Conservation (phyloP, 768 basidiomycete genomes). For the Termitomyces bulborhizus region DNA sequence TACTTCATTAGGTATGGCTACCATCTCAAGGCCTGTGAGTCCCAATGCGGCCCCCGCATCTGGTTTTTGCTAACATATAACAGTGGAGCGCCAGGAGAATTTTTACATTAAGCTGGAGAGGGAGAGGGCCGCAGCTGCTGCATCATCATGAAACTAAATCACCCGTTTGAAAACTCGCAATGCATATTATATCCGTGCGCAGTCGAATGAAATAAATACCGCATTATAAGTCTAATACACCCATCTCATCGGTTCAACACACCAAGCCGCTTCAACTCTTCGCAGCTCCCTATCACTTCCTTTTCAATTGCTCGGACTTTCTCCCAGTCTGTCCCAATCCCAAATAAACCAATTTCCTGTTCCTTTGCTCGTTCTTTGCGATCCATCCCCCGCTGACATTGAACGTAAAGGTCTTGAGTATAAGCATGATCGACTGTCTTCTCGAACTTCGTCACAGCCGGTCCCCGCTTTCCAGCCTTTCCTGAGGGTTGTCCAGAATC, state of each 20-base stretch:
- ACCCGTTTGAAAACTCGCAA: constrained; percentile 4
- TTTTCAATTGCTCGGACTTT: constrained; percentile 70
- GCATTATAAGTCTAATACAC: constrained; percentile 8
- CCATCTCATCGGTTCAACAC: constrained; percentile 32
- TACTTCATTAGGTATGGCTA: constrained; percentile 64
- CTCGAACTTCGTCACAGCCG: constrained; percentile 62
- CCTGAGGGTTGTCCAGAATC: constrained; percentile 23
- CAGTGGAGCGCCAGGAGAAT: constrained; percentile 79
- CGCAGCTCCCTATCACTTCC: constrained; percentile 72
- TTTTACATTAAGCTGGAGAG: constrained; percentile 84
- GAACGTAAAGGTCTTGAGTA: constrained; percentile 59
- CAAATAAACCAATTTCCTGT: constrained; percentile 80
- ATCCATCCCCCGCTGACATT: constrained; percentile 69
- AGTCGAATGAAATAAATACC: constrained; percentile 17
- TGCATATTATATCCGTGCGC: constrained; percentile 10
- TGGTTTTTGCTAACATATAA: constrained; percentile 2
- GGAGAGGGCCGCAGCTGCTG: constrained; percentile 34
- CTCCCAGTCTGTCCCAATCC: constrained; percentile 89
- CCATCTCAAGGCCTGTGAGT: constrained; percentile 74
- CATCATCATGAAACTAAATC: constrained; percentile 2
- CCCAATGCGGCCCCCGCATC: neutral
- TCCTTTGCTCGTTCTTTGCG: constrained; percentile 66
- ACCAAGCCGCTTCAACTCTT: constrained; percentile 63
- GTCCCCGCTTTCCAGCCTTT: constrained; percentile 27
- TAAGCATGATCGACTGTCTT: constrained; percentile 68